A percentile compares a stretch with the other conserved stretches of the same genome.
phyloP scores from a whole-genome alignment of 225 moss, liverwort and hornwort genomes.

The Lunularia cruciata region DNA sequence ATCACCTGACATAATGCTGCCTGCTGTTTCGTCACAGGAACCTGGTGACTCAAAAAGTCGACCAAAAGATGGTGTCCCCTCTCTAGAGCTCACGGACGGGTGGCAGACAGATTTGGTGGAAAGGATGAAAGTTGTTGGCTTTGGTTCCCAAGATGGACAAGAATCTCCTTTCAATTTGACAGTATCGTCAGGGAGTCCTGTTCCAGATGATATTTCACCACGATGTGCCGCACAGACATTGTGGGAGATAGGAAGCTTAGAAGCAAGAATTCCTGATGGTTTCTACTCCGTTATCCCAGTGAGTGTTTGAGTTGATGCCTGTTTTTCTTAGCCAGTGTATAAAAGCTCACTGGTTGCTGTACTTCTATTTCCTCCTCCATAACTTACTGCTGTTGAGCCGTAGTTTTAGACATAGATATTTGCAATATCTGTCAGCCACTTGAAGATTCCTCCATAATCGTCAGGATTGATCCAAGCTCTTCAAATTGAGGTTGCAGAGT shows the following conservation, averaged over 20 bases:
- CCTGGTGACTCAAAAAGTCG: constrained; percentile 16
- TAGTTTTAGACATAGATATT: too few relatives aligned
- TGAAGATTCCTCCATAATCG: too few relatives aligned
- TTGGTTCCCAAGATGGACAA: constrained; percentile 41
- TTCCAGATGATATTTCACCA: constrained; percentile 73
- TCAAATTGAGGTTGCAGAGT: too few relatives aligned
- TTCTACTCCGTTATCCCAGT: constrained; percentile 97
- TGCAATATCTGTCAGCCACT: too few relatives aligned
- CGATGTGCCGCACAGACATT: constrained; percentile 79
- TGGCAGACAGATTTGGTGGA: constrained; percentile 48
- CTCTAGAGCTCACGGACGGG: constrained; percentile 29
- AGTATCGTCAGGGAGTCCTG: constrained; percentile 60
- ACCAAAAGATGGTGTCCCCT: constrained; percentile 10
- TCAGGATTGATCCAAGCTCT: too few relatives aligned
- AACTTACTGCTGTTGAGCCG: too few relatives aligned
- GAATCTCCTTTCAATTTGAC: constrained; percentile 34
- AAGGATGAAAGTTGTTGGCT: constrained; percentile 47
- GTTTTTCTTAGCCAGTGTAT: neutral
- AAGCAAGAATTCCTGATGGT: constrained; percentile 81
- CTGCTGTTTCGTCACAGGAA: constrained; percentile 28
- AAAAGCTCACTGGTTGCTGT: neutral
- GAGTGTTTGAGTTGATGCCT: constrained; percentile 30
- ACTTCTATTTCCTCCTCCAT: too few relatives aligned
- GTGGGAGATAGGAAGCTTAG: constrained; percentile 83
- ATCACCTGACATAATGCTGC: neutral